A percentile compares a stretch with the other conserved stretches of the same genome.
Conservation (phyloP, 1,284 basidiomycete genomes). For the Fomitopsis schrenkii region DNA sequence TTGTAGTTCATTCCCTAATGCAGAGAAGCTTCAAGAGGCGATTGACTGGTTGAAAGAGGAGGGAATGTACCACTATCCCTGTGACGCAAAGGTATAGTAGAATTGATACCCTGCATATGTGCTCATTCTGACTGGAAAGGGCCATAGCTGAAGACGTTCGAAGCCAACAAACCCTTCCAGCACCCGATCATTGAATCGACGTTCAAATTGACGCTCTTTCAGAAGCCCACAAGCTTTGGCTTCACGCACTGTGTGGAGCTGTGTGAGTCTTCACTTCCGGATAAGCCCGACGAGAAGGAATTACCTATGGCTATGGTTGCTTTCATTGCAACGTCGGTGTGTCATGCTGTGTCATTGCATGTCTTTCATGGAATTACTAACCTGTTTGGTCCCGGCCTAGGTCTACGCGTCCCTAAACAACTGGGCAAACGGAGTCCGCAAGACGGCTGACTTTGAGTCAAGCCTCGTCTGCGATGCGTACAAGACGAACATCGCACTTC, state of each 20-base stretch:
- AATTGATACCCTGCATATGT: neutral
- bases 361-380: neutral
- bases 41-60: neutral
- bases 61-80: neutral
- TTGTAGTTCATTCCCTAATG: neutral
- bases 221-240: neutral
- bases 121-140: neutral
- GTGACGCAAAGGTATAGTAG: neutral
- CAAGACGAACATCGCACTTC: neutral
- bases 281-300: neutral
- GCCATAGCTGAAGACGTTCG: neutral
- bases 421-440: neutral
- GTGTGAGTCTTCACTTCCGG: neutral
- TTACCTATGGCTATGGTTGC: neutral
- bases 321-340: neutral
- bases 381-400: neutral
- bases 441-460: neutral
- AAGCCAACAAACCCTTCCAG: neutral
- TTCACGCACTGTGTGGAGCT: neutral
- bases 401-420: neutral
- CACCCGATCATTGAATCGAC: neutral
- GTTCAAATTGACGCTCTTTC: neutral
- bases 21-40: no score
- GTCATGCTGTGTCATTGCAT: neutral
- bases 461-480: neutral